Evolutionary conservation across 106 monocot genomes (phyloP), one percentile per base, ranked within the genome.

Genomic region (Acorus calamus): DNA sequence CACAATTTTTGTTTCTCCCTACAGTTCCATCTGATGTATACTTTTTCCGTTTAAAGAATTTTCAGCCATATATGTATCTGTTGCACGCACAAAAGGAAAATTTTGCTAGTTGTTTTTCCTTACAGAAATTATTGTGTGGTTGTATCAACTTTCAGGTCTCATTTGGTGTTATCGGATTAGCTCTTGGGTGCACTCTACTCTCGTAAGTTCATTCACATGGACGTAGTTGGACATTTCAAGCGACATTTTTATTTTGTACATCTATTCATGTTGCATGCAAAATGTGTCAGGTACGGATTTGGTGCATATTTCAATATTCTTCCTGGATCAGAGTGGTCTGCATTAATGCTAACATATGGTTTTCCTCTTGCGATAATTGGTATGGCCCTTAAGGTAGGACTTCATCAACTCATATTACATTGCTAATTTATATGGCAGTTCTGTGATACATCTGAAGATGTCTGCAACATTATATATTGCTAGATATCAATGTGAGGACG

Each of bases 261-360:
- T 58, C 11, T 41, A 11, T 13, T 14, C 14, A 58, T 57, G 10
- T 64, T 49, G 14, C 66, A 59, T 28, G 28, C 28, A 28, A 28
- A 28, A 28, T 11, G 49, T 74, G 68, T 46, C 68, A 96, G 96
- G 59, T 96, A 96, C 68, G 96, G 96, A 8, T 96, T 96, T 73
- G 82, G 91, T 53, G 91, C 96, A 64, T 96, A 96, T 83, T 96
- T 96, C 74, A 88, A 53, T 60, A 48, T 96, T 59, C 66, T 96
- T 5, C 96, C 96, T 59, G 96, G 96, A 4, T 96, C 96, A 53
- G 96, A 91, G 66, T 96, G 96, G 96, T 96, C 96, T 73, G 96
- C 96, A 11, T 43, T 96, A 63, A 91, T 96, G 96, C 84, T 96
- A 9, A 96, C 96, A 42, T 96, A 96, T 74, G 96, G 96, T 4